Evolutionary conservation across 192 early-diverging fungal genomes (phyloP).

Genomic region (Mortierella antarctica): DNA sequence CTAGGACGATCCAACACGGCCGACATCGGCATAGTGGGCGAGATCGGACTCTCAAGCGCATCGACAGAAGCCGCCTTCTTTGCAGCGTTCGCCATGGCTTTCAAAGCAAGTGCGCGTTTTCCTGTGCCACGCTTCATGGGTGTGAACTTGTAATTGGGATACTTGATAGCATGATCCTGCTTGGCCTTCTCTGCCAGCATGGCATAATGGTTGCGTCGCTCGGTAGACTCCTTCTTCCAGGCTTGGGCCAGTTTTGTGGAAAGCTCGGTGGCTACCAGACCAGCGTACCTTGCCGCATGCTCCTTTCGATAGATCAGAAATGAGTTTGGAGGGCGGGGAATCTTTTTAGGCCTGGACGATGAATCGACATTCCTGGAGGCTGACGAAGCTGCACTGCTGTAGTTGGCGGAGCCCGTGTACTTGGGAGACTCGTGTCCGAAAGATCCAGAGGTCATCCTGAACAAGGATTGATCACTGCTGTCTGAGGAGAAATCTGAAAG

Average conservation of each 20-base stretch:
- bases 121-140: conserved; percentile 49
- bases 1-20: conserved; percentile 6
- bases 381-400: not conserved
- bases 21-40: not conserved
- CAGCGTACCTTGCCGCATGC: conserved; percentile 9
- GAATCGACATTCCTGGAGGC: not conserved
- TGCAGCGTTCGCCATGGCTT: conserved; percentile 6
- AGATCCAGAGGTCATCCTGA: not conserved
- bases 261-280: conserved; percentile 34
- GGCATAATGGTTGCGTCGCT: conserved; percentile 21
- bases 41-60: too few species aligned
- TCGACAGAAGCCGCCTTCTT: not conserved
- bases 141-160: conserved; percentile 55
- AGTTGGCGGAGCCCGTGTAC: not conserved
- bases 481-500: too few species aligned
- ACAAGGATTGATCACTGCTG: too few species aligned
- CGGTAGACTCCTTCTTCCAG: conserved; percentile 37
- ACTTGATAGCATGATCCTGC: conserved; percentile 18
- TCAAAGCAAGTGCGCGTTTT: conserved; percentile 34
- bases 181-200: conserved; percentile 25
- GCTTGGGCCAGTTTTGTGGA: conserved; percentile 31
- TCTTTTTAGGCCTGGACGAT: conserved; percentile 4
- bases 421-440: not conserved
- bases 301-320: conserved; percentile 55
- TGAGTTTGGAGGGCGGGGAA: conserved; percentile 53